A percentile compares a stretch with the other conserved stretches of the same genome.
phyloP scores from a whole-genome alignment of 139 green algal species.

The Haematococcus lacustris region DNA sequence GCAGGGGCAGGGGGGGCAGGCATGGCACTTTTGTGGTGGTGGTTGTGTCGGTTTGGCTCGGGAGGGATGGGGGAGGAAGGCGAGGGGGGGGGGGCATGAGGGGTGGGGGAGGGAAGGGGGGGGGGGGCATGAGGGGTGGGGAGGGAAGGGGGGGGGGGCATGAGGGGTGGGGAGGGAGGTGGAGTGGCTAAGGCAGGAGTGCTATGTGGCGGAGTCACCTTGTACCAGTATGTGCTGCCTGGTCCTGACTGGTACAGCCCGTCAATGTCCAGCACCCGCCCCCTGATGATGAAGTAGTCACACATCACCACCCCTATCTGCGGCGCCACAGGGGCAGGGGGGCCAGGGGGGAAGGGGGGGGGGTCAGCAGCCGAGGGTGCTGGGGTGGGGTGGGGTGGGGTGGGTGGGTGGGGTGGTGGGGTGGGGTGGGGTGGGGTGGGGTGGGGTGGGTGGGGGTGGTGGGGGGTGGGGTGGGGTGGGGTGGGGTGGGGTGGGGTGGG shows the following conservation, averaged over 20 bases:
- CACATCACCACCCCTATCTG: constrained; percentile 47
- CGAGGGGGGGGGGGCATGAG: no score
- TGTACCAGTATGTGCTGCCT: constrained; percentile 53
- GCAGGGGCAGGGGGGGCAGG: no score
- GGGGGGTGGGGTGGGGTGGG: not conserved
- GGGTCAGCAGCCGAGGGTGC: not conserved
- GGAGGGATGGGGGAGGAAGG: no score
- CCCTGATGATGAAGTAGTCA: constrained; percentile 65
- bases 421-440: not conserved
- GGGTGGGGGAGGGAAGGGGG: no score
- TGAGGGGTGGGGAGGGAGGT: no score
- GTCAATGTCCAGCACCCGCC: constrained; percentile 47
- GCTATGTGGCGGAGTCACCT: no score
- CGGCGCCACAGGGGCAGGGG: not conserved
- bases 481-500: no score
- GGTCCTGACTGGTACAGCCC: constrained; percentile 36
- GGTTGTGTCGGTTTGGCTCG: no score
- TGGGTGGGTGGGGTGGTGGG: not conserved
- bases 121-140: no score
- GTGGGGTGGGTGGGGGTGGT: not conserved
- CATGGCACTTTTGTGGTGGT: no score
- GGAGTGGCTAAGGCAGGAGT: no score
- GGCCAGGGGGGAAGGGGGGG: not conserved
- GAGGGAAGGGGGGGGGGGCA: no score
- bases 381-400: not conserved